Evolutionary conservation across 2,329 filamentous ascomycete species (phyloP), one percentile per base, ranked within the genome.

Genomic region (Colletotrichum aenigma): DNA sequence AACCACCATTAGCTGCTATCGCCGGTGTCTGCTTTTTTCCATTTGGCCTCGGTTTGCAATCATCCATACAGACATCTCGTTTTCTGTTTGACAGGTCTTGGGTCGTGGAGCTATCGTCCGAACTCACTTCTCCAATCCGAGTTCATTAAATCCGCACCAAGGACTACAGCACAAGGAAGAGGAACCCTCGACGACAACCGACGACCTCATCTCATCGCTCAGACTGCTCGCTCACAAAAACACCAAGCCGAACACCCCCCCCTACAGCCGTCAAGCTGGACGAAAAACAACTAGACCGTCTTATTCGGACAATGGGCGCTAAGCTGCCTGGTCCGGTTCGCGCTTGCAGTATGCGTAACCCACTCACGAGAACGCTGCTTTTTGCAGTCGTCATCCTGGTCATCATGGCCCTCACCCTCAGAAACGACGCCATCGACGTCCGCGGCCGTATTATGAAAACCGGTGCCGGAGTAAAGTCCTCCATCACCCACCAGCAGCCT

Each of bases 321-420:
- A 85, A 81, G 78, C 79, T 87, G 76, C 81, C 84, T 36, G 80
- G 83, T 73, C 79, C 86, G 73, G 83, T 86, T 78, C 87, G 84
- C 78, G 83, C 87, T 77, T 83, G 88, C 82, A 88, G 81, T 78
- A 88, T 89, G 87, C 85, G 88, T 77, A 89, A 87, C 78, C 86
- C 88, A 6, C 85, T 89, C 71, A 83, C 84, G 56, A 84, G 86
- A 82, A 87, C 85, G 66, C 81, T 89, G 15, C 74, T 88, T 36
- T 83, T 88, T 77, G 85, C 87, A 65, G 78, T 87, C 26, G 83
- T 83, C 73, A 81, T 89, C 68, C 80, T 89, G 12, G 75, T 88
- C 72, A 80, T 89, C 60, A 81, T 89, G 64, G 81, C 82, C 62
- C 76, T 86, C 34, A 83, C 87, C 8, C 83, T 88, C 74, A 85